Evolutionary conservation across 192 early-diverging fungal genomes (phyloP), one percentile per base, ranked within the genome.

Genomic region (Umbelopsis sp.): DNA sequence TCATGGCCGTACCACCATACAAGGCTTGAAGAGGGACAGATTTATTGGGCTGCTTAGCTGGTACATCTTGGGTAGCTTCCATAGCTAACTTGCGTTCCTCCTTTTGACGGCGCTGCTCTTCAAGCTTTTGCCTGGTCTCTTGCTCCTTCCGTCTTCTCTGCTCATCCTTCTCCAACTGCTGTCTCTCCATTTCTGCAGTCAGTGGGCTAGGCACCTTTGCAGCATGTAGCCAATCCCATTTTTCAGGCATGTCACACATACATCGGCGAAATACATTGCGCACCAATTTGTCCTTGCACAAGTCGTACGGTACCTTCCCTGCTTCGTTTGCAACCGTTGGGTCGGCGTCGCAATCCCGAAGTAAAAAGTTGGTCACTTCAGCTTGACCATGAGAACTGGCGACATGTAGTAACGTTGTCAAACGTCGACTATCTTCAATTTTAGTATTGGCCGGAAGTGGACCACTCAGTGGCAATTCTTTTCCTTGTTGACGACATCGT

Each of bases 341-440:
- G 67, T 99, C 92, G 0, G 92, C 95, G n/a, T 90, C 85, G 45
- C 80, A 70, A 31, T 89, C 80, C 31, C 93, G 81, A 22, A 99
- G 77, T 20, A 88, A 81, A 1, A 62, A 20, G 4, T 82, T 80
- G 0, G 97, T 87, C 16, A 93, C 76, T 3, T 84, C 83, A 0
- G 74, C 47, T 47, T 89, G 88, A 0, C 90, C 90, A 4, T 77
- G 71, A n/a, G 65, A 49, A 7, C 94, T 75, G 0, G 95, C 94
- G 26, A 94, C 66, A 73, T 99, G 96, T 22, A 98, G 76, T 10
- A 96, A 80, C 0, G 91, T 91, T 0, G 90, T 84, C 66, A 49
- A 74, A 0, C 76, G 50, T 4, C 79, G 72, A 14, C 69, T 81
- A 43, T 84, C 85, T 34, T 86, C 84, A 17, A 78, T 54, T 20